Conservation (phyloP, 176 grass and related monocot genomes). For the Aegilops speltoides region DNA sequence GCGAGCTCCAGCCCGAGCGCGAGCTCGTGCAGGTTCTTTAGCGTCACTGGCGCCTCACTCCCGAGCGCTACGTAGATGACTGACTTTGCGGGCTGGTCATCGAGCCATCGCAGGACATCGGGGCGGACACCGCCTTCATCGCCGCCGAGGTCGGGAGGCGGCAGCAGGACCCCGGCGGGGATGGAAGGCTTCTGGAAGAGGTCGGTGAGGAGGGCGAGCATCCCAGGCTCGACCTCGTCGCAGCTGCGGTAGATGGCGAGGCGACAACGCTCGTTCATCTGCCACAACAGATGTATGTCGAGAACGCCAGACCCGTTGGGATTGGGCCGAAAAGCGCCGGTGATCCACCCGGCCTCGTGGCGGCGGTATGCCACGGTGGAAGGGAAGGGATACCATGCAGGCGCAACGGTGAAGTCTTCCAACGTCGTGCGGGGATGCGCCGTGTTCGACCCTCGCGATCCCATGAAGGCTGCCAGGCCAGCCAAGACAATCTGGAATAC, state of each 20-base stretch:
- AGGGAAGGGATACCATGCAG: no score
- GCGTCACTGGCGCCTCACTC: slow-evolving; percentile 42
- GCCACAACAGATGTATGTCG: not conserved
- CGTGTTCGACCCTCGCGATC: not conserved
- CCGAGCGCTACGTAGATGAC: slow-evolving; percentile 65
- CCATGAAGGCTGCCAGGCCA: slow-evolving; percentile 11
- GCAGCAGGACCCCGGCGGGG: slow-evolving; percentile 33
- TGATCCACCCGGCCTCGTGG: slow-evolving; percentile 13
- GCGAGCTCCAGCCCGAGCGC: slow-evolving; percentile 48
- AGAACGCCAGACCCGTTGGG: slow-evolving; percentile 25
- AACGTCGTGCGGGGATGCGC: not conserved
- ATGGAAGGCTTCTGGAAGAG: slow-evolving; percentile 26
- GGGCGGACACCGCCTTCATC: not conserved
- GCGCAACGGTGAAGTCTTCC: not conserved
- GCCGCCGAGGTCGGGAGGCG: not conserved
- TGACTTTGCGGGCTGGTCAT: slow-evolving; percentile 18
- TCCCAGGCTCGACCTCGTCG: slow-evolving; percentile 27
- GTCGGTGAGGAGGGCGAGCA: slow-evolving; percentile 26
- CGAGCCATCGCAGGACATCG: slow-evolving; percentile 38
- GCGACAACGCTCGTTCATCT: not conserved
- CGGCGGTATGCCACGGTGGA: slow-evolving; percentile 37
- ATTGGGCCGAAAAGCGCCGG: not conserved
- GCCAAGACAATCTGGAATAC: not conserved
- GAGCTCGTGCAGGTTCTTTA: slow-evolving; percentile 40
- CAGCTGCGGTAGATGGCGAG: slow-evolving; percentile 41